Evolutionary conservation across 179 eudicot species (phyloP), one percentile per base, ranked within the genome.

Genomic region (Vitellaria paradoxa): DNA sequence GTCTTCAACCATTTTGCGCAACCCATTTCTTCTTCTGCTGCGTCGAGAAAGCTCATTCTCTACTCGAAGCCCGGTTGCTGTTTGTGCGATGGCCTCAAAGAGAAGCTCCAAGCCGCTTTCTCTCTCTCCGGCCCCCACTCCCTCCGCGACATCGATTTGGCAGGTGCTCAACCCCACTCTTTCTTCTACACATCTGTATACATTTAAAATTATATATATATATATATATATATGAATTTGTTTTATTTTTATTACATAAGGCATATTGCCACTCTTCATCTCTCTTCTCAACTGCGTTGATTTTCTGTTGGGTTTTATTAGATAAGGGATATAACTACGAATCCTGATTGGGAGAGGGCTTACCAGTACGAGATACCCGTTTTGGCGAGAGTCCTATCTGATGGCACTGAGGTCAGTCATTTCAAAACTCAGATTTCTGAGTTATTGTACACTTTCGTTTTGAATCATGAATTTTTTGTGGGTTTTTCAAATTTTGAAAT

Each of bases 351-450:
- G 98, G 97, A 94, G 82, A 92, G 63, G 82, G 97, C 93, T 70
- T 94, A 91, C 79, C 96, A 92, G 83, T 94, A 88, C 74, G 97
- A 94, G 87, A 91, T 94, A 71, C 98, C 98, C 62, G 97, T 94
- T 68, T 83, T 94, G 83, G 87, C 94, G 40, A 89, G 88, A 84
- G 75, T 92, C 18, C 84, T 82, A 7, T 42, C 86, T 74, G 97
- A 94, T 87, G 98, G 97, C 59, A 77, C 91, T 23, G 98, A 94
- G 94, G 98, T 90, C 56, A 8, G 86, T 77, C 40, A 18, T 46
- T 46, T 77, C 21, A 2, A 17, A 56, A n/a, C 49, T 21, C 37
- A 9, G 24, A 46, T 45, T 49, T n/a, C 20, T 65, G 46, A 46
- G 47, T 46, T 7, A 6, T 47, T 46, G 59, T 73, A 6, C 46